A percentile compares a stretch with the other conserved stretches of the same genome.
Evolutionary conservation across 2,329 filamentous ascomycete genomes (phyloP).

Genomic region (Pyricularia pennisetigena): DNA sequence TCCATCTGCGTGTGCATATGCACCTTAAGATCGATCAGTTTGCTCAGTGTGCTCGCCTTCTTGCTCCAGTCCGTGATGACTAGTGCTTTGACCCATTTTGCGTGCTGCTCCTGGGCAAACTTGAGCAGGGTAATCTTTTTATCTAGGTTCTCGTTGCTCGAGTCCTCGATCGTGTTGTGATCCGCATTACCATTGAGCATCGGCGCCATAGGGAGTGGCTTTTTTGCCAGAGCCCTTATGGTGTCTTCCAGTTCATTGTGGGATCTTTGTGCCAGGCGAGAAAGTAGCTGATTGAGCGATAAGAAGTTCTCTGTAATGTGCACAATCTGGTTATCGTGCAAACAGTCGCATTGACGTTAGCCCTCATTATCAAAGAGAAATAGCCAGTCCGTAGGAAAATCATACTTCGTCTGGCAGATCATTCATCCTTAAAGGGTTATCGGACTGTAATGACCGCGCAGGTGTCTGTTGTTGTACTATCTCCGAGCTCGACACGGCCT

Average conservation of each 20-base stretch:
- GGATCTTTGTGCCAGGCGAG: slow-evolving; percentile 71
- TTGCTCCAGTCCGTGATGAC: slow-evolving; percentile 88
- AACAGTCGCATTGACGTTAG: neutral
- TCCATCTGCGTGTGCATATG: slow-evolving; percentile 58
- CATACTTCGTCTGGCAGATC: slow-evolving; percentile 42
- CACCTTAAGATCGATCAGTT: slow-evolving; percentile 75
- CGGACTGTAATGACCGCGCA: slow-evolving; percentile 14
- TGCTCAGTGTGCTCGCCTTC: slow-evolving; percentile 68
- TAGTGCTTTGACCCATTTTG: slow-evolving; percentile 85
- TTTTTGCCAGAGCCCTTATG: slow-evolving; percentile 59
- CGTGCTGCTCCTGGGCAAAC: slow-evolving; percentile 70
- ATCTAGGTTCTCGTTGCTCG: slow-evolving; percentile 53
- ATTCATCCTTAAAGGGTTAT: slow-evolving; percentile 35
- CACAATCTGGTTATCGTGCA: slow-evolving; percentile 25
- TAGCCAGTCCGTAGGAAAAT: neutral
- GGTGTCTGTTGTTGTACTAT: slow-evolving; percentile 6
- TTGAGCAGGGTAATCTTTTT: slow-evolving; percentile 71
- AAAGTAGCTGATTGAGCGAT: slow-evolving; percentile 64
- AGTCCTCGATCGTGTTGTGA: slow-evolving; percentile 37
- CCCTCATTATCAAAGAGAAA: neutral
- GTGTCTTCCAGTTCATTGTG: slow-evolving; percentile 68
- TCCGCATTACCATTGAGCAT: slow-evolving; percentile 39
- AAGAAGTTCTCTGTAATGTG: slow-evolving; percentile 73
- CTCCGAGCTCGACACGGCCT: slow-evolving; percentile 15
- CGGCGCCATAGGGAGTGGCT: slow-evolving; percentile 43